Evolutionary conservation across 1,139 yeast species (phyloP).

Genomic region (Arxiozyma slooffiae): DNA sequence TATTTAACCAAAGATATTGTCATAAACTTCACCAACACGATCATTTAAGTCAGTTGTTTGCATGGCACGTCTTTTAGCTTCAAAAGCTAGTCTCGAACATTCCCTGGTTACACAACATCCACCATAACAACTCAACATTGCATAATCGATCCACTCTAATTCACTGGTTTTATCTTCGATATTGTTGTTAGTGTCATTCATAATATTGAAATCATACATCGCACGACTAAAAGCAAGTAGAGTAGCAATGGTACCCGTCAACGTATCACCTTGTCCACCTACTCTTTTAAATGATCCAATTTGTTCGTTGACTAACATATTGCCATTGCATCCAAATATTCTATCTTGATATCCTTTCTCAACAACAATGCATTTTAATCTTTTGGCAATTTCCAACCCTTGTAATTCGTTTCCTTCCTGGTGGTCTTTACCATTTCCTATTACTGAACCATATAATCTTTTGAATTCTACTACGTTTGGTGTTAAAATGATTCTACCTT

Average conservation of each 20-base stretch:
- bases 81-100: conserved; percentile 59
- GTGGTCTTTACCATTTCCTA: conserved; percentile 4
- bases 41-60: conserved; percentile 75
- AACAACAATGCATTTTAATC: conserved; percentile 55
- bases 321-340: conserved; percentile 32
- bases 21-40: conserved; percentile 54
- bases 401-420: conserved; percentile 27
- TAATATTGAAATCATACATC: conserved; percentile 28
- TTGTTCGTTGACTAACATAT: conserved; percentile 34
- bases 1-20: conserved; percentile 37
- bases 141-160: conserved; percentile 34
- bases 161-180: conserved; percentile 20
- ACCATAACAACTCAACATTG: conserved; percentile 59
- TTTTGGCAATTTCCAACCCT: conserved; percentile 40
- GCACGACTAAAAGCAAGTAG: conserved; percentile 39
- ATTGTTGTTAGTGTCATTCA: conserved; percentile 47
- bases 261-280: conserved; percentile 85
- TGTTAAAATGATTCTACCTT: conserved; percentile 44
- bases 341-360: conserved; percentile 64
- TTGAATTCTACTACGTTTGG: conserved; percentile 84
- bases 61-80: conserved; percentile 62
- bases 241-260: conserved; percentile 64
- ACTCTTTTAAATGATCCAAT: conserved; percentile 64
- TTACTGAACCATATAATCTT: conserved; percentile 46
- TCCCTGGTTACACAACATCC: conserved; percentile 61